These are phyloP conservation scores for Trifolium repens DNA, from an alignment of 306 rosid genomes.

Conservation along the genomic window DNA sequence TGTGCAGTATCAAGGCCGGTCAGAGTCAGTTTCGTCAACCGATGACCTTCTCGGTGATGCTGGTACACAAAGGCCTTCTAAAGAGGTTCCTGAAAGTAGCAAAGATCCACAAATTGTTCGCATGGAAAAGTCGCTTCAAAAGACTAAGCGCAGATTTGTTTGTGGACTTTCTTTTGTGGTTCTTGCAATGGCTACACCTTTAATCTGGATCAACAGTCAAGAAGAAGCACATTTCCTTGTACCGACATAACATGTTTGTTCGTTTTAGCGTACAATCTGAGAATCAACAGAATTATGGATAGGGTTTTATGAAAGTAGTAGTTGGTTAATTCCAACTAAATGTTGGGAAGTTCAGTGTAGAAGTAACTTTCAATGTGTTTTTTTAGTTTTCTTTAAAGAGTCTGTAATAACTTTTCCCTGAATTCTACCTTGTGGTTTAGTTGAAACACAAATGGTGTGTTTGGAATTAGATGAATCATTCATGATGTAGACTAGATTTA, in stretches of 20 bases:
- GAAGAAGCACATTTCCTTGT: conserved; percentile 66
- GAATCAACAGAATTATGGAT: conserved; percentile 28
- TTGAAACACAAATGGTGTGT: conserved; percentile 13
- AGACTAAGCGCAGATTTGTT: conserved; percentile 52
- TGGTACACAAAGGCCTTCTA: conserved; percentile 42
- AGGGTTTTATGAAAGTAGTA: conserved; percentile 16
- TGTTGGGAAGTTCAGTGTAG: conserved; percentile 36
- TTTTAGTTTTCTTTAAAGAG: conserved; percentile 31
- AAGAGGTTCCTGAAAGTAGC: conserved; percentile 45
- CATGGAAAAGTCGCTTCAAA: conserved; percentile 42
- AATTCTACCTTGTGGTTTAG: conserved; percentile 27
- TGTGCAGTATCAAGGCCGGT: conserved; percentile 53
- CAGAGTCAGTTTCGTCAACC: conserved; percentile 80
- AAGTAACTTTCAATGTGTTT: conserved; percentile 10
- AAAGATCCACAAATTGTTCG: conserved; percentile 28
- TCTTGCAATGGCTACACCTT: conserved; percentile 54
- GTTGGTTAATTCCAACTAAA: conserved; percentile 35
- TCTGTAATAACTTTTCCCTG: conserved; percentile 27
- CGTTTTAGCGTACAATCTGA: conserved; percentile 13
- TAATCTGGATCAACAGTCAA: conserved; percentile 63
- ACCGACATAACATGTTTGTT: conserved; percentile 60
- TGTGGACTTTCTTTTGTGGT: conserved; percentile 61
- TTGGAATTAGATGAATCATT: conserved; percentile 23
- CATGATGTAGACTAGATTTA: not conserved
- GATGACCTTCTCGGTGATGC: conserved; percentile 48